Percentiles rank a stretch among this genome's conserved stretches.
These are phyloP conservation scores for Fusarium dlaminii DNA, from an alignment of 2,329 filamentous ascomycete genomes.

Conservation along the genomic window DNA sequence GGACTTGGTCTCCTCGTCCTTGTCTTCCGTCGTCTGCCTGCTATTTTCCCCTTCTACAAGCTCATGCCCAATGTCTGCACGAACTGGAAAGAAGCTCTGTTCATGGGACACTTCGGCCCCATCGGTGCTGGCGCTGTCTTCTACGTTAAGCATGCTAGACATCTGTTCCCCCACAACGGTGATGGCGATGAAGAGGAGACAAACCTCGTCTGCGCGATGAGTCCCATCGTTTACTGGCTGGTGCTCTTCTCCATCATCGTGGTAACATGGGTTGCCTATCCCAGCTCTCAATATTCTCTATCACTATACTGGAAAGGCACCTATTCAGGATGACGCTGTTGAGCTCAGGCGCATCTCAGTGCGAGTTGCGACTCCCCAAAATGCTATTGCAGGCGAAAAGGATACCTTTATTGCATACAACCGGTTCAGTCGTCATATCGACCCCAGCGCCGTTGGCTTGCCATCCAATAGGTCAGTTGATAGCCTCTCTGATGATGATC, in stretches of 20 bases:
- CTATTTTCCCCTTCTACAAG: constrained; percentile 63
- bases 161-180: constrained; percentile 51
- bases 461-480: background rate
- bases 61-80: constrained; percentile 61
- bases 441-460: background rate
- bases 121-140: constrained; percentile 82
- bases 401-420: constrained; percentile 18
- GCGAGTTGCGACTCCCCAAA: background rate
- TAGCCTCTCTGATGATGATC: background rate
- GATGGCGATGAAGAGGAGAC: constrained; percentile 47
- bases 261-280: constrained; percentile 56
- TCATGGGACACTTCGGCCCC: constrained; percentile 76
- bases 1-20: constrained; percentile 59
- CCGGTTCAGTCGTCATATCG: constrained; percentile 3
- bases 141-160: constrained; percentile 66
- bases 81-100: constrained; percentile 65
- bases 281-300: constrained; percentile 43
- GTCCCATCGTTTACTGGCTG: constrained; percentile 54
- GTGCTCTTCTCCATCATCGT: constrained; percentile 43
- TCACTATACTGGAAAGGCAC: constrained; percentile 44
- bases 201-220: constrained; percentile 50
- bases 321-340: constrained; percentile 44
- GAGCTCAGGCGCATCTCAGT: background rate
- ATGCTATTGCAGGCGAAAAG: background rate
- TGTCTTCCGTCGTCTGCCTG: constrained; percentile 65